phyloP scores from a whole-genome alignment of 2,329 filamentous ascomycete genomes.

The Nemania bipapillata region DNA sequence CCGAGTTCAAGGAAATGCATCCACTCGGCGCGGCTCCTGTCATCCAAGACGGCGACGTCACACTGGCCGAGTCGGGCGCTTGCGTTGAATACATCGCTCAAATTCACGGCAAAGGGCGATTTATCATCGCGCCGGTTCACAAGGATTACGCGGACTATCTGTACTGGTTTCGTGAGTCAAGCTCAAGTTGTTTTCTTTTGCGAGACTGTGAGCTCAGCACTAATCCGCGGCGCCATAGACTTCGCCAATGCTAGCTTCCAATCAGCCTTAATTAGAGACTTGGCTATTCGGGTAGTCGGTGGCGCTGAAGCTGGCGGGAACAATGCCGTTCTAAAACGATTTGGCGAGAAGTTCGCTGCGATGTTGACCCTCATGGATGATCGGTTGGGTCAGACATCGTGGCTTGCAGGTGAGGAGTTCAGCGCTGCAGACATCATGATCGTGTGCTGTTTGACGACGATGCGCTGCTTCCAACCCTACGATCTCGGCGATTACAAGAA shows the following conservation, averaged over 20 bases:
- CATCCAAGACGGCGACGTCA: slow-evolving; percentile 33
- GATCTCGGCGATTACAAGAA: slow-evolving; percentile 56
- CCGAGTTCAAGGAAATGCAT: slow-evolving; percentile 27
- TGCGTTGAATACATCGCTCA: slow-evolving; percentile 37
- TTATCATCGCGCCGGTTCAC: slow-evolving; percentile 25
- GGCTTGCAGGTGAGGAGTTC: slow-evolving; percentile 70
- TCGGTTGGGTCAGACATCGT: slow-evolving; percentile 60
- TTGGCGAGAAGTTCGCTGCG: slow-evolving; percentile 51
- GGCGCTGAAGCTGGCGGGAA: slow-evolving; percentile 41
- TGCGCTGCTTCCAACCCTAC: slow-evolving; percentile 63
- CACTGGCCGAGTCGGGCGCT: slow-evolving; percentile 32
- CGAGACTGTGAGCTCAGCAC: neutral
- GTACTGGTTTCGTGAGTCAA: slow-evolving; percentile 41
- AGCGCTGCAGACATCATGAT: slow-evolving; percentile 74
- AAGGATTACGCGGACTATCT: slow-evolving; percentile 36
- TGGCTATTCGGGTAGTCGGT: slow-evolving; percentile 1
- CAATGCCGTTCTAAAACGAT: slow-evolving; percentile 48
- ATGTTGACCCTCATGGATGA: slow-evolving; percentile 61
- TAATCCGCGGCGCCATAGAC: slow-evolving; percentile 50
- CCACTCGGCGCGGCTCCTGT: slow-evolving; percentile 33
- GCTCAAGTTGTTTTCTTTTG: neutral
- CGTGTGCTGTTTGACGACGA: slow-evolving; percentile 69
- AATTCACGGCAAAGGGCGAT: slow-evolving; percentile 27
- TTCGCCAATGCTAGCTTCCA: slow-evolving; percentile 57
- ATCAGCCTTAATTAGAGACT: slow-evolving; percentile 17